Percentiles rank a stretch among this genome's conserved stretches.
These are phyloP conservation scores for Toxicodendron radicans DNA, from an alignment of 345 rosid species.

Conservation along the genomic window DNA sequence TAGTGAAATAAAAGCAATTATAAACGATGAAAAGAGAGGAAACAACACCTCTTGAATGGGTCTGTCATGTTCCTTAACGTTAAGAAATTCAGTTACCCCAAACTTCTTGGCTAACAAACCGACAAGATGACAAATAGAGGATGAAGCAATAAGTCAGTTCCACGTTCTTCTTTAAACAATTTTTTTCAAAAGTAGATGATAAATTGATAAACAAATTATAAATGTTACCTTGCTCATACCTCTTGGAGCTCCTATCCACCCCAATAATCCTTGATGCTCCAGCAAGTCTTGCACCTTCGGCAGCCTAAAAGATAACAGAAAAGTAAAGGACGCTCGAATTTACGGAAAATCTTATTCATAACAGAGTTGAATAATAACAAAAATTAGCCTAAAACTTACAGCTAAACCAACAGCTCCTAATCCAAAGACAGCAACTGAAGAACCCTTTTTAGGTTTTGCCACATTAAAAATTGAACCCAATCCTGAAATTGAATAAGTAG, in stretches of 20 bases:
- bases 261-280: constrained; percentile 50
- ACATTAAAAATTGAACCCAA: constrained; percentile 46
- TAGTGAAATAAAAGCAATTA: too few species aligned
- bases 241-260: constrained; percentile 35
- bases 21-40: neutral
- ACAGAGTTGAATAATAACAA: neutral
- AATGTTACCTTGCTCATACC: constrained; percentile 34
- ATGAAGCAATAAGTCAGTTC: neutral
- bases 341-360: neutral
- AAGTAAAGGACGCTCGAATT: neutral
- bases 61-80: constrained; percentile 34
- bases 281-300: constrained; percentile 45
- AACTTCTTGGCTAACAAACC: constrained; percentile 34
- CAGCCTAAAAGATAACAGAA: constrained; percentile 26
- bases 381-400: constrained; percentile 20
- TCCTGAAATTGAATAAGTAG: constrained; percentile 21
- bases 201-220: neutral
- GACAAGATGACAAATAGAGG: neutral
- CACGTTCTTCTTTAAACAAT: neutral
- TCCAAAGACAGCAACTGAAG: constrained; percentile 40
- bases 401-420: constrained; percentile 51
- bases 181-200: neutral
- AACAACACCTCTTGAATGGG: constrained; percentile 40
- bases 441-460: constrained; percentile 38
- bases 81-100: constrained; percentile 42